Conservation (phyloP, 495 filamentous ascomycete genomes). For the Penicillium verhagenii region DNA sequence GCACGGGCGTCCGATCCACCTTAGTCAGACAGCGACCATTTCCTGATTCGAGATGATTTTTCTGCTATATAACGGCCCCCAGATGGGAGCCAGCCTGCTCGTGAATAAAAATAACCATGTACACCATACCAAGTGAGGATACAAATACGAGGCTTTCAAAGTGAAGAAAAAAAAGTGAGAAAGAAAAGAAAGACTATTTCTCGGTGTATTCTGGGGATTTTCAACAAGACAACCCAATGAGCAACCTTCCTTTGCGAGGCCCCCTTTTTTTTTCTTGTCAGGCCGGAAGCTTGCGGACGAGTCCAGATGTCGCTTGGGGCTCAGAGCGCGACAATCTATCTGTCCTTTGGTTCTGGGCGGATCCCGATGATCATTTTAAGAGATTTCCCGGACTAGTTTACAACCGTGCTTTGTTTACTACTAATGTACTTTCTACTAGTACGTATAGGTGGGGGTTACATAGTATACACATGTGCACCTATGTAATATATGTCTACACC, state of each 20-base stretch:
- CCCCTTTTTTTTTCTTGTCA: slow-evolving; percentile 9
- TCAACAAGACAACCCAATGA: background rate
- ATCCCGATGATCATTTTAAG: slow-evolving; percentile 10
- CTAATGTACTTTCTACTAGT: background rate
- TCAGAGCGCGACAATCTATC: background rate
- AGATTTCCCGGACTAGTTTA: background rate
- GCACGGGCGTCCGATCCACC: slow-evolving; percentile 26
- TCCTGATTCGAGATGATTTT: background rate
- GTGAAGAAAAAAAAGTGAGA: too few species aligned
- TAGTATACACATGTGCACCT: background rate
- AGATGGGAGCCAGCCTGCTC: too few species aligned
- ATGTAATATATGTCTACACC: too few species aligned
- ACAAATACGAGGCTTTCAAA: too few species aligned
- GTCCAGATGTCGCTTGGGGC: slow-evolving; percentile 3
- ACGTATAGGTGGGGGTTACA: too few species aligned
- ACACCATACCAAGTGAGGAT: background rate
- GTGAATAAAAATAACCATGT: background rate
- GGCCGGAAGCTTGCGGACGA: slow-evolving; percentile 6
- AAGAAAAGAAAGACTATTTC: background rate
- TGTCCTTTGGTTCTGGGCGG: slow-evolving; percentile 4
- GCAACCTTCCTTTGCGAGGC: background rate
- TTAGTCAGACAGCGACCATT: slow-evolving; percentile 13
- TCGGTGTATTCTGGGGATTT: background rate
- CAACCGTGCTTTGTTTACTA: background rate
- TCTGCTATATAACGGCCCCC: background rate